Conservation (phyloP, 352 stramenopile species). For the Globisporangium lucens region DNA sequence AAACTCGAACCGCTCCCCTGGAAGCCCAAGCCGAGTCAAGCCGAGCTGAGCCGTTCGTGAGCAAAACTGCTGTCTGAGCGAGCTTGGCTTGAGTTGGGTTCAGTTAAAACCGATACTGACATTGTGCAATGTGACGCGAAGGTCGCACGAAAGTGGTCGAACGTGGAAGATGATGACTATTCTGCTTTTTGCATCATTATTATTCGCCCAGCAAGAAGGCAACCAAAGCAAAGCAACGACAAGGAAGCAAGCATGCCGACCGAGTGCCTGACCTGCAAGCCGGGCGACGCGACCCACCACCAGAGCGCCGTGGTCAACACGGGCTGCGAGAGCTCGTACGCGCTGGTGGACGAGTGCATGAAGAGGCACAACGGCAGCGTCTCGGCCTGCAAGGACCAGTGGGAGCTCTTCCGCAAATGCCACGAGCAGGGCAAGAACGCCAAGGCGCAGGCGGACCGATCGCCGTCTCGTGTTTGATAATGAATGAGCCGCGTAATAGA, state of each 20-base stretch:
- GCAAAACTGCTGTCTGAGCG: background rate
- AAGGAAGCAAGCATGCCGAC: conserved; percentile 40
- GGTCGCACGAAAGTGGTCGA: background rate
- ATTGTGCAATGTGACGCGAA: background rate
- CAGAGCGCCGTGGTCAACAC: conserved; percentile 63
- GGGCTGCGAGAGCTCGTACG: conserved; percentile 62
- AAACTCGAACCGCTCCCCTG: conserved; percentile 4
- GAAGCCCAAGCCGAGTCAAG: too few species aligned
- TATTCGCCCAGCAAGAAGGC: background rate
- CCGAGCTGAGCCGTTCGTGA: background rate
- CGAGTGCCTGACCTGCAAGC: conserved; percentile 73
- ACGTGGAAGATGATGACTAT: background rate
- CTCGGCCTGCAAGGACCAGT: conserved; percentile 73
- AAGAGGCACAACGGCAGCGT: conserved; percentile 73
- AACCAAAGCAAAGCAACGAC: background rate
- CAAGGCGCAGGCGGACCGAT: conserved; percentile 2
- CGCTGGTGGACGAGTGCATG: conserved; percentile 78
- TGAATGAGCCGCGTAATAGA: background rate
- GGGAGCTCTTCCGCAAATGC: conserved; percentile 73
- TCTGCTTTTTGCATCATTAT: background rate
- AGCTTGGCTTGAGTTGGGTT: background rate
- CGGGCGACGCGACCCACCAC: conserved; percentile 63
- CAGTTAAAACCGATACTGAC: background rate
- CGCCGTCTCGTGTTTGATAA: background rate
- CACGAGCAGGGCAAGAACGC: conserved; percentile 49